Evolutionary conservation across 768 basidiomycete genomes (phyloP), one percentile per base, ranked within the genome.

Genomic region (Dioszegia hungarica): DNA sequence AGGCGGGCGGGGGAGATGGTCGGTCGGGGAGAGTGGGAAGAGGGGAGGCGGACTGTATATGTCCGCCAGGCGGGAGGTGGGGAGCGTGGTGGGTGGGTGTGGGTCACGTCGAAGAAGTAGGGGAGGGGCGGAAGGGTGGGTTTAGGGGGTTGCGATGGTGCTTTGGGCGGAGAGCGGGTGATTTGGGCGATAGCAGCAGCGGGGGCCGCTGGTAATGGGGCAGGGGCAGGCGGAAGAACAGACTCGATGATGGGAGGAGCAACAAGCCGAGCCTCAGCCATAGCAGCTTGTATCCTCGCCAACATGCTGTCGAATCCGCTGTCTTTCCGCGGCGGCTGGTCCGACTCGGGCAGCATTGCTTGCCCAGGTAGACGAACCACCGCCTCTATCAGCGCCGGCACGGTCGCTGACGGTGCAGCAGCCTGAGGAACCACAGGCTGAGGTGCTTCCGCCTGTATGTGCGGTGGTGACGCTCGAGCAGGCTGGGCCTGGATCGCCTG

Each of bases 1-100:
- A 50, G 40, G n/a, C 52, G 53, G 39, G 47, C 14, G 2, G 33
- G 29, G 31, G 59, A 19, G 24, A 66, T 36, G 28, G 64, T 22
- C 24, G 61, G 31, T 38, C 59, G 24, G 43, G 58, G 0, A 29
- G 57, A 51, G 0, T 59, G 3, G 2, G 61, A 34, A 40, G 60
- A 63, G 3, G 77, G 73, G 15, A 78, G 48, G 11, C 61, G 65
- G 40, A 77, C 65, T 1, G 62, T 31, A 62, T 67, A 76, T 6
- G 62, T 66, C 24, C 75, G 68, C 78, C 77, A 79, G 0, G 72
- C 77, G 0, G 77, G 75, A 1, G 74, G 67, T 8, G 77, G 77
- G 8, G 74, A 74, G 19, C 40, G 44, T 1, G 77, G 74, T 4
- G 68, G 63, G 3, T 67, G 57, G 9, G 57, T 53, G 24, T 67